Base-by-base conservation (phyloP, 208 protist species). In the Trypanosoma theileri region DNA sequence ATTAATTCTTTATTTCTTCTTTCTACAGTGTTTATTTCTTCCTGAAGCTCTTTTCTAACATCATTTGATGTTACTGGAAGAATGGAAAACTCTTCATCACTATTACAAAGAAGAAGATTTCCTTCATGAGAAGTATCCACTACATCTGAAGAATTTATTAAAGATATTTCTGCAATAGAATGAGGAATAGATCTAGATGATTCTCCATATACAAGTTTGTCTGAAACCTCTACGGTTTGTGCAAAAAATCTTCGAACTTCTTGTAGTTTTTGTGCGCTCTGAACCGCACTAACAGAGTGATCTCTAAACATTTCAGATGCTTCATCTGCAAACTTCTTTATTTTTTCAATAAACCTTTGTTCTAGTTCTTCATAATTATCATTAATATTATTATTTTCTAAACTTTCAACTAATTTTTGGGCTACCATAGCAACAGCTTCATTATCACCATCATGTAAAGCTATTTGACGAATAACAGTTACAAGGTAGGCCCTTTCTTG, bases 31-130 rank as follows among this genome's bases (percentile, higher is more conserved):
- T 46, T n/a, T 45, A 61, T 35, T 54, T 80, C 63, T 31, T 84
- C 73, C 51, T 69, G 45, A 40, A 77, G 26, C 17, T 71, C 73
- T 14, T 69, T 46, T 14, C 69, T 56, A 58, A 67, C 58, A 17
- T 73, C 60, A 17, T 28, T 59, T 22, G 35, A 31, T 28, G 26
- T 58, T n/a, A 55, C 16, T 22, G 52, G 19, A 22, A 60, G n/a
- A 64, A 60, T 13, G 7, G 14, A 48, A 13, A 13, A 26, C 2
- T 24, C 17, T 10, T 0, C 45, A 56, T 72, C 6, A 35, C 28
- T 35, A 35, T 35, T 53, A 31, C 51, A 56, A 44, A 59, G 44
- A 12, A 24, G 16, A 2, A 59, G 52, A 35, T 24, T 56, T 19
- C 66, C 0, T 31, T 67, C 42, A 19, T 61, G 21, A 0, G 44